These are phyloP conservation scores for Cryoendolithus antarcticus DNA, from an alignment of 2,329 filamentous ascomycete genomes.

Conservation along the genomic window DNA sequence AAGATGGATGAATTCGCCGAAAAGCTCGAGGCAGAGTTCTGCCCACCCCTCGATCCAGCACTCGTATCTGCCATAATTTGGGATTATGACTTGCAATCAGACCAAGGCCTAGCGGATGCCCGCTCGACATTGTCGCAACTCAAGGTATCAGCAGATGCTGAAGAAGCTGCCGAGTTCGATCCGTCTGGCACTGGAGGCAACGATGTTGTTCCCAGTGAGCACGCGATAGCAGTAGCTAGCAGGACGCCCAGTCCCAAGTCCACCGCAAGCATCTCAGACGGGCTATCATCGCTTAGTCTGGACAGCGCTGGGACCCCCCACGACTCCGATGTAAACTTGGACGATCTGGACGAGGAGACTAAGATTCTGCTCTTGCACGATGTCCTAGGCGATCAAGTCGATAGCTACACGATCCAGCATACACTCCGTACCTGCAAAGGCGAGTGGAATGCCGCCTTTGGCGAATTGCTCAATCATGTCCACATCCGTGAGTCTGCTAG, in stretches of 20 bases:
- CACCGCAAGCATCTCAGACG: slow-evolving; percentile 23
- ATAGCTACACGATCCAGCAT: slow-evolving; percentile 51
- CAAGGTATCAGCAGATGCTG: slow-evolving; percentile 48
- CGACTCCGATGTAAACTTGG: slow-evolving; percentile 15
- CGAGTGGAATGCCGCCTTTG: slow-evolving; percentile 58
- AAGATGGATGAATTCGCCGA: slow-evolving; percentile 17
- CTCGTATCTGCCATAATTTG: slow-evolving; percentile 62
- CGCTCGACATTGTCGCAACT: slow-evolving; percentile 50
- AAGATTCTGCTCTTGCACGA: slow-evolving; percentile 52
- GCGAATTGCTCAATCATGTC: slow-evolving; percentile 67
- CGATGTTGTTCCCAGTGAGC: slow-evolving; percentile 9
- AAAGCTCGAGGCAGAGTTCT: slow-evolving; percentile 51
- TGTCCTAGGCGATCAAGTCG: slow-evolving; percentile 58
- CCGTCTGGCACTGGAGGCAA: slow-evolving; percentile 53
- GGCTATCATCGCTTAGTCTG: slow-evolving; percentile 24
- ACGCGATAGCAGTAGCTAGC: too few relatives aligned
- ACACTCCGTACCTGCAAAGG: slow-evolving; percentile 56
- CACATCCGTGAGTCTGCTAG: slow-evolving; percentile 58
- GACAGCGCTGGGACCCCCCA: too few relatives aligned
- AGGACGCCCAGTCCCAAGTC: too few relatives aligned
- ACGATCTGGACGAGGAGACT: slow-evolving; percentile 41
- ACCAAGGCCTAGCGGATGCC: slow-evolving; percentile 41
- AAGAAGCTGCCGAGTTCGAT: slow-evolving; percentile 68
- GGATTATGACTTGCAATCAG: slow-evolving; percentile 55
- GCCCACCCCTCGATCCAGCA: slow-evolving; percentile 62